These are phyloP conservation scores for Pichia sp. DNA, from an alignment of 1,139 yeast genomes.

Conservation along the genomic window DNA sequence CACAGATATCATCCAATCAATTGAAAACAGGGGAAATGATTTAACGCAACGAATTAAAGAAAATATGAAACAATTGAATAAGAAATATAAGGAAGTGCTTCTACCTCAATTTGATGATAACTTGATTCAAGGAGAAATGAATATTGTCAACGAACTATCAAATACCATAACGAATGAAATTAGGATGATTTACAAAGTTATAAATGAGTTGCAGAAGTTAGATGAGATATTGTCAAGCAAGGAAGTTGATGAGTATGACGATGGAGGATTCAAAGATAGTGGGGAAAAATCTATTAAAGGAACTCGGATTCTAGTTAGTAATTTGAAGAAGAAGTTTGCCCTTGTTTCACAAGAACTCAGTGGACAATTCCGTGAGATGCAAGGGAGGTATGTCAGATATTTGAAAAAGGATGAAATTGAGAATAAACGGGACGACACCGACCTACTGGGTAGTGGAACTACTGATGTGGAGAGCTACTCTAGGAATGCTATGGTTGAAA, in stretches of 20 bases:
- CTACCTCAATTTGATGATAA: constrained; percentile 79
- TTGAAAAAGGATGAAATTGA: constrained; percentile 57
- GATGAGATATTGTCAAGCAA: constrained; percentile 22
- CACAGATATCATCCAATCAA: constrained; percentile 14
- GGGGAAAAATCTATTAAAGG: constrained; percentile 5
- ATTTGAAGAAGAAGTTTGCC: constrained; percentile 82
- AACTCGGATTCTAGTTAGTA: constrained; percentile 54
- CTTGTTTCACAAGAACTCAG: constrained; percentile 75
- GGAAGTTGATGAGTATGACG: constrained; percentile 43
- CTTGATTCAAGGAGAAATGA: constrained; percentile 18
- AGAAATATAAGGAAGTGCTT: constrained; percentile 73
- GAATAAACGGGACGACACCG: not conserved
- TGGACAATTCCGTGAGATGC: constrained; percentile 76
- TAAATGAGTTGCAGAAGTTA: constrained; percentile 42
- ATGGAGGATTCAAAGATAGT: constrained; percentile 3
- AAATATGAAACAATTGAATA: constrained; percentile 54
- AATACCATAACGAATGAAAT: constrained; percentile 65
- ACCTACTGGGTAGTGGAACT: not conserved
- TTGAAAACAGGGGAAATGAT: constrained; percentile 18
- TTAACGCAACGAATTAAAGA: constrained; percentile 12
- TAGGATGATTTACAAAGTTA: constrained; percentile 71
- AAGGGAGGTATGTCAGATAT: constrained; percentile 79
- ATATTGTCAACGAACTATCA: constrained; percentile 65
- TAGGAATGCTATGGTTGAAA: constrained; percentile 23
- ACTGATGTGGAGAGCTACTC: constrained; percentile 23